Evolutionary conservation across 805 yeast species (phyloP).

Genomic region (Kodamaea lidongshanica): DNA sequence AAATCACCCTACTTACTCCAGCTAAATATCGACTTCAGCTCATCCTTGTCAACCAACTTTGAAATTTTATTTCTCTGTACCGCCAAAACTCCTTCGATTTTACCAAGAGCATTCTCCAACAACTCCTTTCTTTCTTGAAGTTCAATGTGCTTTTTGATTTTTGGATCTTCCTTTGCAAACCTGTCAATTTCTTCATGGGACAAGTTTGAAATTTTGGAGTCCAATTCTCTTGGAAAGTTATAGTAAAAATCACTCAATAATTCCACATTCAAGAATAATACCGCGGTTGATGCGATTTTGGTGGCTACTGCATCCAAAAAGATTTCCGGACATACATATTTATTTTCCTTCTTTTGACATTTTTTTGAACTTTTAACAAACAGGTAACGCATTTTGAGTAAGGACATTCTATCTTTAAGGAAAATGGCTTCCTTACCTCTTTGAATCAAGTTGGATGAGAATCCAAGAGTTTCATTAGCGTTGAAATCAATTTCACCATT

Average conservation of each 20-base stretch:
- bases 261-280: slow-evolving; percentile 88
- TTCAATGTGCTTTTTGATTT: slow-evolving; percentile 83
- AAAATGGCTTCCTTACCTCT: slow-evolving; percentile 84
- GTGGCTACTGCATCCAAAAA: slow-evolving; percentile 89
- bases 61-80: slow-evolving; percentile 38
- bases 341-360: slow-evolving; percentile 74
- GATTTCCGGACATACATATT: slow-evolving; percentile 89
- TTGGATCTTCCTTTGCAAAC: slow-evolving; percentile 94
- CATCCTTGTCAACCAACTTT: slow-evolving; percentile 10
- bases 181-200: slow-evolving; percentile 72
- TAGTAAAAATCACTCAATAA: slow-evolving; percentile 90
- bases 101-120: slow-evolving; percentile 73
- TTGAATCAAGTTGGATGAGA: slow-evolving; percentile 65
- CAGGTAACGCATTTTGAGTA: slow-evolving; percentile 65
- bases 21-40: slow-evolving; percentile 10
- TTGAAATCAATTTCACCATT: slow-evolving; percentile 29
- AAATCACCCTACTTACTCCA: slow-evolving; percentile 6
- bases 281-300: slow-evolving; percentile 88
- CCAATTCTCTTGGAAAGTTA: slow-evolving; percentile 92
- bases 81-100: slow-evolving; percentile 80
- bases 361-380: slow-evolving; percentile 66
- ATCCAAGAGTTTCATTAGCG: slow-evolving; percentile 74
- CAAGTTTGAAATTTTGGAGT: slow-evolving; percentile 58
- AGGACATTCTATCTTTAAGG: slow-evolving; percentile 62
- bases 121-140: slow-evolving; percentile 89